A percentile compares a stretch with the other conserved stretches of the same genome.
Evolutionary conservation across 108 stramenopile genomes (phyloP).

Genomic region (Nitzschia palea): DNA sequence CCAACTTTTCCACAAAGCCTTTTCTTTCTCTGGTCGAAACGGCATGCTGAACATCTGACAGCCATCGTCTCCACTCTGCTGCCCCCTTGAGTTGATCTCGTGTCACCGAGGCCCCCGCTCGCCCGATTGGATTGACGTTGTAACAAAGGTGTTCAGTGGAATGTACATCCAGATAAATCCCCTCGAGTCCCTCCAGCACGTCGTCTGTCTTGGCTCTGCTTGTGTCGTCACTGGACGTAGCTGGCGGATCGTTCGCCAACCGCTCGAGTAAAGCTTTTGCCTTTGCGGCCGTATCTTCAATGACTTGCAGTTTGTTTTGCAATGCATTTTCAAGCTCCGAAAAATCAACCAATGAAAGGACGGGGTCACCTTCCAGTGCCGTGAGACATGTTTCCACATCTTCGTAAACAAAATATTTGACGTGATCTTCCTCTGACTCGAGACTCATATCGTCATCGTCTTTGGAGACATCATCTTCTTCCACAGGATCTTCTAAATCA

Average conservation of each 20-base stretch:
- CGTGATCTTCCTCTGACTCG: conserved; percentile 23
- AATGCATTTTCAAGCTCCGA: conserved; percentile 32
- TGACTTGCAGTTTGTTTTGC: conserved; percentile 40
- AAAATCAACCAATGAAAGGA: conserved; percentile 46
- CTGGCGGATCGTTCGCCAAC: conserved; percentile 2
- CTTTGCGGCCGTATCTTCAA: conserved; percentile 9
- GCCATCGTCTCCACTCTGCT: conserved; percentile 49
- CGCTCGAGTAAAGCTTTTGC: conserved; percentile 2
- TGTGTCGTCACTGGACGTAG: background rate
- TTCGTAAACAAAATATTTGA: conserved; percentile 34
- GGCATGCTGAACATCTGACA: conserved; percentile 57
- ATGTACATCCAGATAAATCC: conserved; percentile 21
- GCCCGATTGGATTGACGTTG: conserved; percentile 64
- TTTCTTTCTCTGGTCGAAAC: conserved; percentile 49
- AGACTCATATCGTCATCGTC: conserved; percentile 21
- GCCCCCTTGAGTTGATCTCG: conserved; percentile 57
- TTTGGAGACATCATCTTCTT: conserved; percentile 18
- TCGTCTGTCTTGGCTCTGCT: conserved; percentile 25
- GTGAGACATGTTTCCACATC: conserved; percentile 47
- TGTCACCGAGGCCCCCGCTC: conserved; percentile 27
- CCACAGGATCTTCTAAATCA: background rate
- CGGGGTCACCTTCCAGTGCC: conserved; percentile 14
- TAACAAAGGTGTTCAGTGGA: conserved; percentile 16
- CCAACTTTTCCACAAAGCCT: conserved; percentile 48
- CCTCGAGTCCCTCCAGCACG: conserved; percentile 37